Percentiles rank a stretch among this genome's conserved stretches.
Conservation (phyloP, 2,329 filamentous ascomycete genomes). For the Aspergillus fumigatus region DNA sequence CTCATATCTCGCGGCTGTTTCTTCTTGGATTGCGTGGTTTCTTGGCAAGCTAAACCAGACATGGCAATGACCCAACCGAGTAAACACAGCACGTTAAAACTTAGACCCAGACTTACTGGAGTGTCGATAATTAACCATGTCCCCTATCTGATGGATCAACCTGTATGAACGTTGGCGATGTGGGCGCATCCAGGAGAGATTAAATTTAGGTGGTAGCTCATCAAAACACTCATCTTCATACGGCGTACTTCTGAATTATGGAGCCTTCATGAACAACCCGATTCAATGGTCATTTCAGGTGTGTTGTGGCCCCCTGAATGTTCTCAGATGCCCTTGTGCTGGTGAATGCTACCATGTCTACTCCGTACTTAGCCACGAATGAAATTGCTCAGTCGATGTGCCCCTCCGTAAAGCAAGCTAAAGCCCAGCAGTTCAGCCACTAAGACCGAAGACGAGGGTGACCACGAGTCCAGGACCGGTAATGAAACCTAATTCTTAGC, state of each 20-base stretch:
- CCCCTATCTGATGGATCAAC: neutral
- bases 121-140: too few species aligned
- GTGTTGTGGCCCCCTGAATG: neutral
- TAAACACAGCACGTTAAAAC: too few species aligned
- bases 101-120: neutral
- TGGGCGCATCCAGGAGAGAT: neutral
- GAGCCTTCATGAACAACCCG: neutral
- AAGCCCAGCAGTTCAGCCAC: neutral
- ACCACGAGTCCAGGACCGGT: neutral
- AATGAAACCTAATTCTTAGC: conserved; percentile 10
- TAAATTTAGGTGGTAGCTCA: neutral
- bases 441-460: neutral
- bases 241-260: neutral
- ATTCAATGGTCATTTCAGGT: neutral
- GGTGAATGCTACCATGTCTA: neutral
- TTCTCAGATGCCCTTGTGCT: neutral
- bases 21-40: neutral
- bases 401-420: neutral
- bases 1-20: neutral
- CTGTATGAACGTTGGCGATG: neutral
- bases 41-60: neutral
- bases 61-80: neutral
- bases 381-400: neutral
- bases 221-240: neutral
- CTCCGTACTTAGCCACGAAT: neutral